Base-by-base conservation (phyloP, 2,329 filamentous ascomycete genomes). In the Colletotrichum musae region DNA sequence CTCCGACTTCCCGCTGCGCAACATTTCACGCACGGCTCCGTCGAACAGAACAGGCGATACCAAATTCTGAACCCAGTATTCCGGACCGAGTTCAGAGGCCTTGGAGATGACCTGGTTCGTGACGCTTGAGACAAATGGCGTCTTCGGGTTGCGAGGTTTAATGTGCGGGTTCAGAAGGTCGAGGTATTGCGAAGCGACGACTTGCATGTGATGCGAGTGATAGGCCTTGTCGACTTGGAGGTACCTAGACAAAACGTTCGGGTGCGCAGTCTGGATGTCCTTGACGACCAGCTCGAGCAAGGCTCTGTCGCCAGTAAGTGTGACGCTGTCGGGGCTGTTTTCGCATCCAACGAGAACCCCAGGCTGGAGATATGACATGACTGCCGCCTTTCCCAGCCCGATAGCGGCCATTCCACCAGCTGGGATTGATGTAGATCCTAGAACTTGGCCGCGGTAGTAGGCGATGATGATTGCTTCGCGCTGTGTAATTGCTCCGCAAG, bases 181-280 rank as follows among this genome's bases (percentile, higher is more conserved):
- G 43, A 80, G 78, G 28, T 65, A 65, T 59, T 28, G 56, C 21
- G 26, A 51, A 48, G 18, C 59, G 36, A 70, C 47, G 2, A 36
- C 58, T 36, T 58, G 28, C 70, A 72, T 72, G 53, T 68, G 68
- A 12, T 64, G 62, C 4, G 82, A 84, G 73, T 84, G 82, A 62
- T 83, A 85, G 0, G 82, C 82, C 70, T 75, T 80, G n/a, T 81
- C 76, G 1, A 82, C 79, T 28, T 79, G 78, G 4, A 84, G 71
- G 13, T 73, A 52, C 3, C 79, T 74, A 1, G 76, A 75, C 18
- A 80, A 74, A 0, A 75, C 75, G 12, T 75, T 76, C 0, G 79
- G 76, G 6, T 73, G 58, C 1, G 62, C 68, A 5, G 21, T 28
- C 60, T 80, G 74, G 43, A 83, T 73, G 1, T 66, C 68, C 0